Base-by-base conservation (phyloP, 192 early-diverging fungal genomes). In the Coemansia sp. region DNA sequence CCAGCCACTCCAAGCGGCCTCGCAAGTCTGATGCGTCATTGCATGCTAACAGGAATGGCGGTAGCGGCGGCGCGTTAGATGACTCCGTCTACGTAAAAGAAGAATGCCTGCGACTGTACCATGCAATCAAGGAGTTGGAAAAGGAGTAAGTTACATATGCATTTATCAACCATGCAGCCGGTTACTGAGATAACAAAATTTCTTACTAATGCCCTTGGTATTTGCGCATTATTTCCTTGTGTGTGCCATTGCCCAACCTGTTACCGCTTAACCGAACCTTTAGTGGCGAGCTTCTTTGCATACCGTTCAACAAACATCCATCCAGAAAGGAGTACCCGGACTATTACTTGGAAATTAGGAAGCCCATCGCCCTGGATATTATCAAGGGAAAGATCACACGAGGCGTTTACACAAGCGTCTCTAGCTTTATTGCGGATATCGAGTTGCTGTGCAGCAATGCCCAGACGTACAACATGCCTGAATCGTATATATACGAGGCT, bases 371-470 rank as follows among this genome's bases (percentile, higher is more conserved):
- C 0, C 80, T 99, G 82, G 90, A 95, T 52, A 92, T 89, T 36
- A 99, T 99, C 73, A 83, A 89, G 73, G 80, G 85, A 53, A 84
- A 89, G 43, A 89, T 96, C 56, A 86, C 87, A 53, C 87, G 80
- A 17, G 77, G 84, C 32, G 76, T 84, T 50, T 97, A 97, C 73
- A 81, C 85, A 45, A 70, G 74, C 34, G 68, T 88, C 1, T 36
- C 71, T 13, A 81, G 85, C 53, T 95, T 95, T 75, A 76, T 84
- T 25, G 82, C 84, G 8, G 97, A 99, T 65, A 89, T 94, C 59
- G 72, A 88, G 57, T 71, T 92, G 32, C 93, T 99, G 92, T 94
- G 91, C 72, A 64, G 86, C 72, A 99, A 99, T 69, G 97, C 97
- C 6, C 87, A 88, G 74, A 89, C 79, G 15, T 99, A 92, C 77